phyloP scores from a whole-genome alignment of 1,284 basidiomycete genomes.

The Marasmius fiardii region DNA sequence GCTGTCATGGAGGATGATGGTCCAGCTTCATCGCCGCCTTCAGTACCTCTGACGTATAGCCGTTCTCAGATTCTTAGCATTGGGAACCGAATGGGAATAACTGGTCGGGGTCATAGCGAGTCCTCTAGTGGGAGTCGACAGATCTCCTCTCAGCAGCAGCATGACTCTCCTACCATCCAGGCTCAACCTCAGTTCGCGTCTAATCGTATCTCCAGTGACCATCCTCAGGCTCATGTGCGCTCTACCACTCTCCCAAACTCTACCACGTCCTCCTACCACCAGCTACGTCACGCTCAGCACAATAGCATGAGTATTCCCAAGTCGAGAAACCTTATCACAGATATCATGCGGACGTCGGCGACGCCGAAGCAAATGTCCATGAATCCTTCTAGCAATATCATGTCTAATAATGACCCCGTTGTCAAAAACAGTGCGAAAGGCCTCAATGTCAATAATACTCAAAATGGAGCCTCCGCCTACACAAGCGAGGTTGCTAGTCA shows the following conservation, averaged over 20 bases:
- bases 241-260: constrained; percentile 24
- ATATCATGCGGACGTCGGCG: constrained; percentile 13
- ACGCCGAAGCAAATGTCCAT: constrained; percentile 15
- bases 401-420: constrained; percentile 8
- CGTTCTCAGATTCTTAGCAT: constrained; percentile 9
- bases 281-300: constrained; percentile 36
- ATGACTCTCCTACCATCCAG: constrained; percentile 3
- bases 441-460: constrained; percentile 8
- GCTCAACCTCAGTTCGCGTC: neutral
- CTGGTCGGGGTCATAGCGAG: neutral
- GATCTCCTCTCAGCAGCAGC: constrained; percentile 13
- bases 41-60: constrained; percentile 2
- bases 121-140: neutral
- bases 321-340: constrained; percentile 13
- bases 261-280: constrained; percentile 23
- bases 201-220: neutral
- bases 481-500: constrained; percentile 2
- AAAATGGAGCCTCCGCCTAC: constrained; percentile 7
- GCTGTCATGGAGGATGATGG: constrained; percentile 14
- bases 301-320: constrained; percentile 38
- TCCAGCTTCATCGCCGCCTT: neutral
- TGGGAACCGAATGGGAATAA: constrained; percentile 1
- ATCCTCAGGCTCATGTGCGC: constrained; percentile 36
- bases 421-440: neutral
- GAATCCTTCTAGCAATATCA: constrained; percentile 16